phyloP scores from a whole-genome alignment of 2,329 filamentous ascomycete genomes.

The Clarireedia monteithiana region DNA sequence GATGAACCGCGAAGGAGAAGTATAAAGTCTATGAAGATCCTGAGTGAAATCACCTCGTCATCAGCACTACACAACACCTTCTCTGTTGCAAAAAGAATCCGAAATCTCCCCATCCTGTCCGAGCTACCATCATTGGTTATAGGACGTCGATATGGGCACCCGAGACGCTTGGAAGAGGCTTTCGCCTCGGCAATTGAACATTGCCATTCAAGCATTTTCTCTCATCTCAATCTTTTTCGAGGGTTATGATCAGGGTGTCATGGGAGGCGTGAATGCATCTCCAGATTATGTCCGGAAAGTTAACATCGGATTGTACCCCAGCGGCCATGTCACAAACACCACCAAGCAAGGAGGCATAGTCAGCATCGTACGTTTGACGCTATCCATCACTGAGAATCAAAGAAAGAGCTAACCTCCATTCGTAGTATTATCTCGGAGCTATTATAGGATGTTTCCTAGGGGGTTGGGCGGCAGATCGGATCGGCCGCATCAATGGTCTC shows the following conservation, averaged over 20 bases:
- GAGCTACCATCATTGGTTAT: too few species aligned
- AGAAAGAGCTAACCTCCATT: conserved; percentile 1
- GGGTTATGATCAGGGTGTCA: conserved; percentile 48
- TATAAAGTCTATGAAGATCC: too few species aligned
- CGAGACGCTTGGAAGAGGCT: background rate
- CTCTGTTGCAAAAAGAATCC: too few species aligned
- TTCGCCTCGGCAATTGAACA: background rate
- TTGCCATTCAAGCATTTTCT: background rate
- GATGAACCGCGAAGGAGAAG: background rate
- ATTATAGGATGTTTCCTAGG: conserved; percentile 29
- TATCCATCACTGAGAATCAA: background rate
- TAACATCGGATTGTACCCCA: conserved; percentile 27
- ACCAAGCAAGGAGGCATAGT: conserved; percentile 28
- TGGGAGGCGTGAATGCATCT: conserved; percentile 41
- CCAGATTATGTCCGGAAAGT: conserved; percentile 37
- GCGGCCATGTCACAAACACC: conserved; percentile 19
- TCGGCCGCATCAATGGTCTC: conserved; percentile 45
- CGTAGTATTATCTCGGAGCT: conserved; percentile 27
- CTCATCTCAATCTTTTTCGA: conserved; percentile 31
- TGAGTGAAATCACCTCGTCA: background rate
- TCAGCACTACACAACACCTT: too few species aligned
- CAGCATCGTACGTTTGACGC: too few species aligned
- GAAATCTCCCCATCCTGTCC: too few species aligned
- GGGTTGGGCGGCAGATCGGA: conserved; percentile 41
- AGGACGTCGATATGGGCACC: background rate